A percentile compares a stretch with the other conserved stretches of the same genome.
These are phyloP conservation scores for Pelargonium cotyledonis DNA, from an alignment of 441 rosid genomes.

Conservation along the genomic window DNA sequence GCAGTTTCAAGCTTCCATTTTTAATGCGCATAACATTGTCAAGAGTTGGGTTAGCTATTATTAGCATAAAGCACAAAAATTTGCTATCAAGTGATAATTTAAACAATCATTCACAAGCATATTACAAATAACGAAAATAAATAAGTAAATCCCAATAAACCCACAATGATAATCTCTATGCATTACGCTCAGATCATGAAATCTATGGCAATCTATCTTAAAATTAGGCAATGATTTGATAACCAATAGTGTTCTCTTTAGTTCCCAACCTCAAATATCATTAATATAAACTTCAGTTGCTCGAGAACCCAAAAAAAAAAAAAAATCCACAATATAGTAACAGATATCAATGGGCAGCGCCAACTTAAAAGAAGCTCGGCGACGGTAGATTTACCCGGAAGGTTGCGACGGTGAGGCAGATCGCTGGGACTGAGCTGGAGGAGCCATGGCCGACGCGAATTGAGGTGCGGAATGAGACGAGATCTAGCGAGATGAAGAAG, in stretches of 20 bases:
- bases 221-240: background rate
- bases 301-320: background rate
- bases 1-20: background rate
- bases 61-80: background rate
- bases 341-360: background rate
- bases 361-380: background rate
- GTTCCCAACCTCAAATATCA: background rate
- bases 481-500: background rate
- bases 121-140: background rate
- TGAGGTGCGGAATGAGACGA: slow-evolving; percentile 6
- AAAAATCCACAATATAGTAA: background rate
- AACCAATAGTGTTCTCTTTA: background rate
- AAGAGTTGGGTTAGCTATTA: background rate
- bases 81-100: background rate
- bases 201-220: background rate
- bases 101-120: background rate
- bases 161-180: background rate
- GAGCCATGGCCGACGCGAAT: slow-evolving; percentile 50
- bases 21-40: background rate
- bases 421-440: slow-evolving; percentile 67
- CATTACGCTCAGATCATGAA: background rate
- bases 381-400: slow-evolving; percentile 56
- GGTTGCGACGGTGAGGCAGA: slow-evolving; percentile 89
- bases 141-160: background rate
- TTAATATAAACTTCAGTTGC: background rate